Percentiles rank a stretch among this genome's conserved stretches.
These are phyloP conservation scores for Neohortaea acidophila DNA, from an alignment of 495 filamentous ascomycete genomes.

Conservation along the genomic window DNA sequence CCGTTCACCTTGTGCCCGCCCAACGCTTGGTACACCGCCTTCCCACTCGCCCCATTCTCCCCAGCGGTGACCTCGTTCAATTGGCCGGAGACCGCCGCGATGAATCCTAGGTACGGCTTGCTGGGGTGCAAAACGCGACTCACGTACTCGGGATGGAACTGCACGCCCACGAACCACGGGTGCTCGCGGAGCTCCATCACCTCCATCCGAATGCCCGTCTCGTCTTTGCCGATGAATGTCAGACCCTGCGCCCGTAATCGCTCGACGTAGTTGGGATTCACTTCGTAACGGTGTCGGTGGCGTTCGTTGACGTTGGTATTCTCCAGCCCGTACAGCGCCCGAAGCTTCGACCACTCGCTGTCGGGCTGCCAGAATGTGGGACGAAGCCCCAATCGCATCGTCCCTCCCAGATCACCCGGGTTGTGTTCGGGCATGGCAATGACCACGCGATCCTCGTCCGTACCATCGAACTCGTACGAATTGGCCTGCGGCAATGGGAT, in stretches of 20 bases:
- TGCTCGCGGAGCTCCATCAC: conserved; percentile 79
- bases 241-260: conserved; percentile 42
- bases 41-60: not conserved
- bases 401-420: conserved; percentile 63
- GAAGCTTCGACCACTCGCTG: conserved; percentile 66
- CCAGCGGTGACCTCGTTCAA: conserved; percentile 10
- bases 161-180: conserved; percentile 79
- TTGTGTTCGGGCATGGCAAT: conserved; percentile 87
- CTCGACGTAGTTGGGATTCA: conserved; percentile 53
- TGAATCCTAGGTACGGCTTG: conserved; percentile 70
- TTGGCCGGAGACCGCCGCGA: conserved; percentile 46
- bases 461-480: conserved; percentile 49
- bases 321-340: conserved; percentile 52
- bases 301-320: conserved; percentile 38
- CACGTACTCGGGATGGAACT: conserved; percentile 79
- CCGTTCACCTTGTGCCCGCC: conserved; percentile 4
- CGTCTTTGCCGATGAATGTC: conserved; percentile 64
- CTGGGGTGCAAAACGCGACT: conserved; percentile 57
- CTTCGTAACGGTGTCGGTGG: conserved; percentile 62
- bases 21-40: conserved; percentile 1
- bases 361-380: conserved; percentile 59
- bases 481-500: conserved; percentile 37
- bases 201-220: conserved; percentile 75
- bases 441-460: conserved; percentile 46
- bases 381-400: conserved; percentile 77